Conservation (phyloP, 75 land plant species). For the Cryptomeria japonica region DNA sequence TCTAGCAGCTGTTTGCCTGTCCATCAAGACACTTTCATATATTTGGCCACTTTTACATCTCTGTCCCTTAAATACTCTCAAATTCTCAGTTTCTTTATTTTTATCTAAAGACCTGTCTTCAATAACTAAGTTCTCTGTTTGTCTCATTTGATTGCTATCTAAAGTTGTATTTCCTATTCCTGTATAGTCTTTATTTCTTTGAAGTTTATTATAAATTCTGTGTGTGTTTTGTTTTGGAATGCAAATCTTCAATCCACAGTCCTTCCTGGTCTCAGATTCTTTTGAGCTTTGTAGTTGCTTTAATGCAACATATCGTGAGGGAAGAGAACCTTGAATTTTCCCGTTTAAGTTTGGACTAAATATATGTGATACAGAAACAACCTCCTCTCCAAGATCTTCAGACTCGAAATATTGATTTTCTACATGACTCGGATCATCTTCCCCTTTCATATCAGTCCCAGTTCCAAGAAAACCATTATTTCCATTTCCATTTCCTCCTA, state of each 20-base stretch:
- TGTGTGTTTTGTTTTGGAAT: neutral
- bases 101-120: neutral
- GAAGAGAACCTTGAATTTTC: neutral
- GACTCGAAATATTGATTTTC: slow-evolving; percentile 1
- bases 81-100: neutral
- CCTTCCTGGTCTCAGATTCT: neutral
- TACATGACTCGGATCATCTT: neutral
- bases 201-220: neutral
- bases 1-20: neutral
- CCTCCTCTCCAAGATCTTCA: slow-evolving; percentile 39
- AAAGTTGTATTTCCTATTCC: neutral
- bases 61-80: neutral
- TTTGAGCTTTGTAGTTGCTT: neutral
- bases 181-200: neutral
- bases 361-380: slow-evolving; percentile 37
- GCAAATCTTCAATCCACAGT: neutral
- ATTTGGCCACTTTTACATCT: neutral
- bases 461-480: neutral
- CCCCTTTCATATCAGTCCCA: neutral
- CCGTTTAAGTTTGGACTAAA: slow-evolving; percentile 9
- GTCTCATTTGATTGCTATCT: neutral
- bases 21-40: neutral
- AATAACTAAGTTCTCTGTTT: neutral
- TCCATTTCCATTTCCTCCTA: neutral
- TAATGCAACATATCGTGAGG: neutral